Base-by-base conservation (phyloP, 345 rosid species). In the Citrus mangshanensis region DNA sequence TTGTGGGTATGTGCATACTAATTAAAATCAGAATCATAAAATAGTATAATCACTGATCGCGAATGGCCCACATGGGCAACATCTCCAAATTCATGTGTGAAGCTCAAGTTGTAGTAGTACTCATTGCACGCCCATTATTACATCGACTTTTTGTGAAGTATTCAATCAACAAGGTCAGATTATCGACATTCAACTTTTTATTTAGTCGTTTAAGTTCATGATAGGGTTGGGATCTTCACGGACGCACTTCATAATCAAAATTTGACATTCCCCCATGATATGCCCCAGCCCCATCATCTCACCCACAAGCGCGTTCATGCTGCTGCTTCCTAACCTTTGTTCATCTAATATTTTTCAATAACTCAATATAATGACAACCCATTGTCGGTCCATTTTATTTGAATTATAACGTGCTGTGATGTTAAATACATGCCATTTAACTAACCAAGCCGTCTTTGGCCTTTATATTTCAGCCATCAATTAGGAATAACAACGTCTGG, bases 261-360 rank as follows among this genome's bases (percentile, higher is more conserved):
- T 60, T 75, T 72, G 80, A 79, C 65, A 61, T 38, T 78, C 69
- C 58, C 30, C 32, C 16, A 8, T 37, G 25, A 40, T 37, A 55
- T 56, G 37, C 67, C 67, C 51, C 51, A 3, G 51, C 51, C 51
- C 9, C 40, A 37, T 37, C 8, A 7, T 7, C 40, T 7, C 40
- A 37, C 40, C 40, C 40, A 37, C 8, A 37, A 37, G 14, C 49
- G 65, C 62, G 32, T 32, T 16, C 40, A 46, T 46, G 32, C 59
- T 9, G 28, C 77, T 25, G 12, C 34, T 27, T 22, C 56, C 51
- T 12, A 12, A 10, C 16, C 22, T 21, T 72, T 19, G 7, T 3
- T 16, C 5, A 32, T 72, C n/a, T 58, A 10, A 19, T 27, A 9
- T 55, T 21, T 51, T 54, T 71, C 28, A 28, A 51, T 3, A 32